phyloP scores from a whole-genome alignment of 139 green algal species.

The Picochlorum sp. region DNA sequence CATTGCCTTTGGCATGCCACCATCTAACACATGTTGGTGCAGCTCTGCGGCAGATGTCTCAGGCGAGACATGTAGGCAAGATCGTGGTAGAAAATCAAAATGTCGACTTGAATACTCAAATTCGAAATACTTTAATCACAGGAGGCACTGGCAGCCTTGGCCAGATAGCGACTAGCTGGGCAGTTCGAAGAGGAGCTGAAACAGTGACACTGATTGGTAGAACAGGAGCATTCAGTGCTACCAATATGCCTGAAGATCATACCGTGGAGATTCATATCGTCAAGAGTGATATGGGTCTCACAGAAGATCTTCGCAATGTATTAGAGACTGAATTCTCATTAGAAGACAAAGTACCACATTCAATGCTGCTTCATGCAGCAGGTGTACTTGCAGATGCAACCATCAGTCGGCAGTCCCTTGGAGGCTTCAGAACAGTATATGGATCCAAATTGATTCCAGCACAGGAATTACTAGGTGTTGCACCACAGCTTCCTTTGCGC shows the following conservation, averaged over 20 bases:
- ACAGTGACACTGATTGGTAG: conserved; percentile 23
- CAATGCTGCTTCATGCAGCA: conserved; percentile 56
- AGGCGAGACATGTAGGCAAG: conserved; percentile 78
- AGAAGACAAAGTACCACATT: background rate
- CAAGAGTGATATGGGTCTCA: conserved; percentile 23
- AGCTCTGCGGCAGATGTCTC: conserved; percentile 76
- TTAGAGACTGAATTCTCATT: background rate
- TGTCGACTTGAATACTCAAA: background rate
- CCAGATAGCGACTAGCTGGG: conserved; percentile 52
- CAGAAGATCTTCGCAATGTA: conserved; percentile 13
- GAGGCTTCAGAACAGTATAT: conserved; percentile 35
- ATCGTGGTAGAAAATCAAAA: conserved; percentile 42
- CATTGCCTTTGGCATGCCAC: conserved; percentile 41
- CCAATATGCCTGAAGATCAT: background rate
- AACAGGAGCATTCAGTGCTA: conserved; percentile 7
- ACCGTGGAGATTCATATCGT: conserved; percentile 5
- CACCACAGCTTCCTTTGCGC: conserved; percentile 7
- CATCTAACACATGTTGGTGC: conserved; percentile 33
- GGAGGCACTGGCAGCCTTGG: conserved; percentile 37
- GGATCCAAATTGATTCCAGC: conserved; percentile 25
- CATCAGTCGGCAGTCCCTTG: conserved; percentile 43
- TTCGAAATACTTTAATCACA: conserved; percentile 20
- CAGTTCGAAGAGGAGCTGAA: conserved; percentile 22
- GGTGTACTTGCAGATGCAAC: conserved; percentile 64
- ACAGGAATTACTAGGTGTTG: conserved; percentile 1